phyloP scores from a whole-genome alignment of 1,284 basidiomycete species.

The Rhodotorula sp. region DNA sequence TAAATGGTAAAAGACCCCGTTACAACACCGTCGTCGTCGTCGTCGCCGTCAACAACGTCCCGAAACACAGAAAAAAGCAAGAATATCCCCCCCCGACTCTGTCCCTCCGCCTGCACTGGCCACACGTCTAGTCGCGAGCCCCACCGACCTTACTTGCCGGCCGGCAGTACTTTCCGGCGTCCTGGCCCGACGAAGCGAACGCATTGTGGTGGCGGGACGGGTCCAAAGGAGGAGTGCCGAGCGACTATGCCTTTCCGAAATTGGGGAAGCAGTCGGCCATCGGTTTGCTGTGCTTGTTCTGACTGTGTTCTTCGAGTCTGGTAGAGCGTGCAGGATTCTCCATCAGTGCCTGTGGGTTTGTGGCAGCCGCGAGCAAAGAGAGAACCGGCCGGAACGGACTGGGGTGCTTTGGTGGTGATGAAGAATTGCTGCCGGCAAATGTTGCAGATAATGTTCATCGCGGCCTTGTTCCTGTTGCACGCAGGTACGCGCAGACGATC shows the following conservation, averaged over 20 bases:
- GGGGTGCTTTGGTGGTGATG: constrained; percentile 5
- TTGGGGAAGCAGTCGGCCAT: constrained; percentile 20
- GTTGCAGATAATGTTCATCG: constrained; percentile 28
- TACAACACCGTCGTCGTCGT: too few relatives aligned
- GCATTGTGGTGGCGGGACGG: too few relatives aligned
- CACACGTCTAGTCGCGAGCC: too few relatives aligned
- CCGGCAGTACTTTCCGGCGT: too few relatives aligned
- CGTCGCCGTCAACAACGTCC: too few relatives aligned
- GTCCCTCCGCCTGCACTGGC: too few relatives aligned
- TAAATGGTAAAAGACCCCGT: too few relatives aligned
- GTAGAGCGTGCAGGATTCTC: not conserved
- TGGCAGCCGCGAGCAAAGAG: not conserved
- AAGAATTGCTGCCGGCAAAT: constrained; percentile 28
- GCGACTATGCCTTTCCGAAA: constrained; percentile 3
- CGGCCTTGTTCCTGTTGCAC: constrained; percentile 14
- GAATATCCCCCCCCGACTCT: too few relatives aligned
- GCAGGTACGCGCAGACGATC: not conserved
- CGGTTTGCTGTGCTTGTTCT: constrained; percentile 23
- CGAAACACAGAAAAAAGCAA: too few relatives aligned
- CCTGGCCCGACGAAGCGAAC: too few relatives aligned
- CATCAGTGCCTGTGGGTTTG: not conserved
- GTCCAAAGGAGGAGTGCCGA: not conserved
- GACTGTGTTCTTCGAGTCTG: constrained; percentile 17
- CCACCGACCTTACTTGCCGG: too few relatives aligned
- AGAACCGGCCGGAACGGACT: too few relatives aligned